Conservation (phyloP, 768 basidiomycete genomes). For the Tubosaeta sp. region DNA sequence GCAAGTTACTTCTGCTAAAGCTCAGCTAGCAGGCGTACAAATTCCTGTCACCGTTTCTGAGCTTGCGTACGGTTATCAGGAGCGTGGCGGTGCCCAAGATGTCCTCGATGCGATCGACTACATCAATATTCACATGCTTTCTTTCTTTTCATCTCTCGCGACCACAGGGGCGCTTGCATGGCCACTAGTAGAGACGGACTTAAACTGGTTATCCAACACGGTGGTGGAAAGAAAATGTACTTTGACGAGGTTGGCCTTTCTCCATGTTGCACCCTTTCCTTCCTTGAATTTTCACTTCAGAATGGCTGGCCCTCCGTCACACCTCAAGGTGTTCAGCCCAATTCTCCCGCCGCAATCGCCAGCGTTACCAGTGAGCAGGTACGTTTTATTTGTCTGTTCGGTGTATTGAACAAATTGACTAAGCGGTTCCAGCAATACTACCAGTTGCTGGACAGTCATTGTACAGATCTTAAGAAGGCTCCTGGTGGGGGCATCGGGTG, state of each 20-base stretch:
- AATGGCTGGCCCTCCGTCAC: conserved; percentile 77
- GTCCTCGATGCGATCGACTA: conserved; percentile 58
- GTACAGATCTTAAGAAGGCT: conserved; percentile 55
- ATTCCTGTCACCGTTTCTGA: conserved; percentile 71
- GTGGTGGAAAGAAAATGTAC: conserved; percentile 69
- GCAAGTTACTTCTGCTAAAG: conserved; percentile 49
- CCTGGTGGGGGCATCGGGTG: conserved; percentile 66
- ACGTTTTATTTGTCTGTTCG: conserved; percentile 12
- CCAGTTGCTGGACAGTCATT: conserved; percentile 58
- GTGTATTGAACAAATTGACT: neutral
- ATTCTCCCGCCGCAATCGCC: conserved; percentile 57
- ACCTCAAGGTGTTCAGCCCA: conserved; percentile 58
- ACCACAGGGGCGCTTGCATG: conserved; percentile 52
- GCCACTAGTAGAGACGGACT: conserved; percentile 55
- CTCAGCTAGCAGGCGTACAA: conserved; percentile 44
- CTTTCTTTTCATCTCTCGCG: conserved; percentile 48
- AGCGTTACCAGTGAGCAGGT: conserved; percentile 61
- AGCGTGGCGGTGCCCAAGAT: conserved; percentile 45
- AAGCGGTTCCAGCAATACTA: conserved; percentile 44
- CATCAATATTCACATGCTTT: conserved; percentile 67
- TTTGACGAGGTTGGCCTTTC: conserved; percentile 52
- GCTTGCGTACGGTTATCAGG: conserved; percentile 57
- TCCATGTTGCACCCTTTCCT: neutral
- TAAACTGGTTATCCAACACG: conserved; percentile 63
- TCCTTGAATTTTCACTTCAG: conserved; percentile 31